Evolutionary conservation across 805 yeast genomes (phyloP).

Genomic region (Candida andamanensis): DNA sequence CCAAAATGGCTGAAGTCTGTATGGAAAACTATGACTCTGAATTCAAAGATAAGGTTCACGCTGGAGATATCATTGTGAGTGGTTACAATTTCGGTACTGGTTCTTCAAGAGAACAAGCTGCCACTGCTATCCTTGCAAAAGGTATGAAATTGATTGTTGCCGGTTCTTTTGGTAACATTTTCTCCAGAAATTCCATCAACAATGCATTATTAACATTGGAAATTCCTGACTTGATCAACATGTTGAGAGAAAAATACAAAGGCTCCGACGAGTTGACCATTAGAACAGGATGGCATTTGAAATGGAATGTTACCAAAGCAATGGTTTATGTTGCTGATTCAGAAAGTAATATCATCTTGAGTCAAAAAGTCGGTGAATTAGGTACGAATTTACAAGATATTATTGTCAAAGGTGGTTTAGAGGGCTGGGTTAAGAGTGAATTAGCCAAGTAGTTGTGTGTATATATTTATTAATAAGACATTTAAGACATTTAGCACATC

Average conservation of each 20-base stretch:
- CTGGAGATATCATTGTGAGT: slow-evolving; percentile 85
- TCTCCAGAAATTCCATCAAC: slow-evolving; percentile 92
- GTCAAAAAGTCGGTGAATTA: slow-evolving; percentile 90
- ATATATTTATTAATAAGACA: slow-evolving; percentile 1
- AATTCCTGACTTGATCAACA: slow-evolving; percentile 78
- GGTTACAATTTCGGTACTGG: slow-evolving; percentile 99
- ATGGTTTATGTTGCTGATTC: slow-evolving; percentile 72
- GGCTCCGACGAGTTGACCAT: slow-evolving; percentile 70
- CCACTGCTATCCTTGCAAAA: slow-evolving; percentile 93
- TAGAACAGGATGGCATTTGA: slow-evolving; percentile 90
- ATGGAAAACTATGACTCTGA: slow-evolving; percentile 98
- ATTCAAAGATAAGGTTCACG: slow-evolving; percentile 71
- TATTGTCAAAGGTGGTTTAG: slow-evolving; percentile 94
- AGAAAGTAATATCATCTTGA: slow-evolving; percentile 55
- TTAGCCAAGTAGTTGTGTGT: slow-evolving; percentile 22
- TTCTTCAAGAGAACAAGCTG: slow-evolving; percentile 98
- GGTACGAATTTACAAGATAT: slow-evolving; percentile 96
- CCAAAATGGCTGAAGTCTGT: slow-evolving; percentile 97
- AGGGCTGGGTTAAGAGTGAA: slow-evolving; percentile 93
- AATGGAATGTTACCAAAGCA: slow-evolving; percentile 89
- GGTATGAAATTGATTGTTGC: slow-evolving; percentile 91
- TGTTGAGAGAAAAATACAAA: slow-evolving; percentile 64
- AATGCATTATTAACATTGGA: slow-evolving; percentile 92
- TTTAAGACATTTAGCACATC: not conserved
- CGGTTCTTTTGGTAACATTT: slow-evolving; percentile 96